A percentile compares a stretch with the other conserved stretches of the same genome.
Evolutionary conservation across 1,139 yeast genomes (phyloP).

Genomic region (Tardiomyces blankii): DNA sequence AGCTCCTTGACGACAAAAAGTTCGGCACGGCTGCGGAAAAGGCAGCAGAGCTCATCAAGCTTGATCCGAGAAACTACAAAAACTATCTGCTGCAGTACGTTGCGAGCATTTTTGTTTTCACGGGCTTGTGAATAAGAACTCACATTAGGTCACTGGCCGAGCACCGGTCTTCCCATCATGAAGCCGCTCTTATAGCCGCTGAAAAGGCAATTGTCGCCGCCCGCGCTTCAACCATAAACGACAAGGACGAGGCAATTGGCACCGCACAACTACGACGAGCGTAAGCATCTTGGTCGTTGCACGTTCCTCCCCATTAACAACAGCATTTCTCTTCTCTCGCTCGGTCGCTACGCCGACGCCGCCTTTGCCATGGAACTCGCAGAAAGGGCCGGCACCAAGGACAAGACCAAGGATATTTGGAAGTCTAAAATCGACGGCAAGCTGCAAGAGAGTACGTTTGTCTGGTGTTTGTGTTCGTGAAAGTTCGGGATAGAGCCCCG

Average conservation of each 20-base stretch:
- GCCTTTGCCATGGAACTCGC: background rate
- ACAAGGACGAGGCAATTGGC: background rate
- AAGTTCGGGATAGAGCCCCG: too few relatives aligned
- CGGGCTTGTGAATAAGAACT: background rate
- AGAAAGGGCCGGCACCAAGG: background rate
- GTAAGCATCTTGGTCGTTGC: too few relatives aligned
- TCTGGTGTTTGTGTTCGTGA: too few relatives aligned
- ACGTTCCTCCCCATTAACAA: too few relatives aligned
- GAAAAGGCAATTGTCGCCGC: conserved; percentile 1
- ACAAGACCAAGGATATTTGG: background rate
- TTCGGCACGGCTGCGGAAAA: conserved; percentile 3
- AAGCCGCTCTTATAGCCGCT: background rate
- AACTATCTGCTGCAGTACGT: background rate
- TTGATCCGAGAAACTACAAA: background rate
- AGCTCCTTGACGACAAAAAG: background rate
- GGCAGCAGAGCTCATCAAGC: conserved; percentile 1
- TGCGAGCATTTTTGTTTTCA: background rate
- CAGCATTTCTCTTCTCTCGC: background rate
- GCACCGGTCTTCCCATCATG: background rate
- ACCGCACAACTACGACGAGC: conserved; percentile 1
- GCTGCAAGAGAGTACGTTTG: background rate
- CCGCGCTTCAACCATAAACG: background rate
- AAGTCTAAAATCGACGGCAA: background rate
- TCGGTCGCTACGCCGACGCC: conserved; percentile 1
- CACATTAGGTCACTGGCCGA: background rate